Base-by-base conservation (phyloP, 2,329 filamentous ascomycete species). In the Torrubiella hemipterigena region DNA sequence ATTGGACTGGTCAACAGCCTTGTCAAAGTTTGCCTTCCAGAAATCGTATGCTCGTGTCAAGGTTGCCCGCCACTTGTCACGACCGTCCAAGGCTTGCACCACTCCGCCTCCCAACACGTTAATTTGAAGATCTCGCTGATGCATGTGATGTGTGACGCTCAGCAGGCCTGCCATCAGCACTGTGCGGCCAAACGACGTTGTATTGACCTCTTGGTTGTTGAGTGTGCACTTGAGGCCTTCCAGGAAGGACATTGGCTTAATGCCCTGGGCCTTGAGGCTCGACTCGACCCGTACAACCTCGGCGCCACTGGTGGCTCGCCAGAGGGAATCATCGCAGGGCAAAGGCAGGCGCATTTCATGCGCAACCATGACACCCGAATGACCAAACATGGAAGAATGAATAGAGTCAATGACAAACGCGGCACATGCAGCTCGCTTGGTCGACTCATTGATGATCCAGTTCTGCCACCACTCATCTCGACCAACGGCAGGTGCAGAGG, bases 111-210 rank as follows among this genome's bases (percentile, higher is more conserved):
- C 86, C 0, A 96, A 67, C 1, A 86, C 86, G 50, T 79, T 89
- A 36, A 94, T 81, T 58, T 95, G 89, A 11, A 95, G 69, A 51
- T 96, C 91, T 48, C 89, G 74, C 52, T 96, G 87, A 50, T 93
- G 91, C 81, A 96, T 89, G 53, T 96, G 89, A 84, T 86, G 96
- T 48, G 82, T 91, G 18, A 96, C 85, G 42, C 85, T 95, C 16
- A 96, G 64, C 17, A 98, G 61, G 0, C 91, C 91, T 2, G 89
- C 81, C 86, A 96, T 96, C 31, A 98, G 66, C 27, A 94, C 85
- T 3, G 82, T 91, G 23, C 91, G 77, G 2, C 89, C 91, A 49
- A 96, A 98, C 0, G 85, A 80, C 51, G 95, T 95, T 4, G 91
- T 96, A 31, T 79, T 75, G 5, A 96, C 87, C 34, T 74, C 76